Base-by-base conservation (phyloP, 2,329 filamentous ascomycete genomes). In the Tetracladium maxilliforme region DNA sequence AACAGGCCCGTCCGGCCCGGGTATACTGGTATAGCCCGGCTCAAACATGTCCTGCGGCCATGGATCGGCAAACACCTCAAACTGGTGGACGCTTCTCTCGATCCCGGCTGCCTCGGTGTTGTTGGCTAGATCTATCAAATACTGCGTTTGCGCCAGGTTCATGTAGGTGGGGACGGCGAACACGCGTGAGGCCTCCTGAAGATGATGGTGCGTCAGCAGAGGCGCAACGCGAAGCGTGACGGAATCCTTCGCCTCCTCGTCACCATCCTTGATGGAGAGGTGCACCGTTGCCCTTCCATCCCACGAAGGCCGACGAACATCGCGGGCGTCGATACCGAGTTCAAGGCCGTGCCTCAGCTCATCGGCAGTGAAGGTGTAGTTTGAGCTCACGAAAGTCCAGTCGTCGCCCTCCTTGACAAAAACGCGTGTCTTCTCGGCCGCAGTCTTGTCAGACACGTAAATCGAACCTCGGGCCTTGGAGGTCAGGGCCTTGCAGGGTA, bases 11-110 rank as follows among this genome's bases (percentile, higher is more conserved):
- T 46, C 11, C 1, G 49, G 45, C 0, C 49, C 50, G 1, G 51
- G 51, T 30, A 55, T 54, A 25, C 44, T 51, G 4, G 39, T 37
- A 29, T 51, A 56, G 2, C 36, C 51, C 0, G 51, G 44, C 32
- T 55, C 49, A 15, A 56, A 30, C 19, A 50, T 44, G 26, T 57
- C 51, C 29, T 55, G 52, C 2, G 43, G 38, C 51, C 50, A 56
- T 22, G 44, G 35, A 29, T 54, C 48, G 16, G 29, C 32, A 13
- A 30, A 36, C 2, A 28, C 25, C 12, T 41, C 32, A 28, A 51
- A 36, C 2, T 33, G 23, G 7, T 36, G 26, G 1, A 48, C 25
- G 1, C 40, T 35, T 6, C 33, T 21, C 10, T 34, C 9, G 4
- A 43, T 27, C 2, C 36, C 34, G 2, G 38, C 30, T 2, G 26